These are phyloP conservation scores for Vigna hirtella DNA, from an alignment of 306 rosid genomes.

Conservation along the genomic window DNA sequence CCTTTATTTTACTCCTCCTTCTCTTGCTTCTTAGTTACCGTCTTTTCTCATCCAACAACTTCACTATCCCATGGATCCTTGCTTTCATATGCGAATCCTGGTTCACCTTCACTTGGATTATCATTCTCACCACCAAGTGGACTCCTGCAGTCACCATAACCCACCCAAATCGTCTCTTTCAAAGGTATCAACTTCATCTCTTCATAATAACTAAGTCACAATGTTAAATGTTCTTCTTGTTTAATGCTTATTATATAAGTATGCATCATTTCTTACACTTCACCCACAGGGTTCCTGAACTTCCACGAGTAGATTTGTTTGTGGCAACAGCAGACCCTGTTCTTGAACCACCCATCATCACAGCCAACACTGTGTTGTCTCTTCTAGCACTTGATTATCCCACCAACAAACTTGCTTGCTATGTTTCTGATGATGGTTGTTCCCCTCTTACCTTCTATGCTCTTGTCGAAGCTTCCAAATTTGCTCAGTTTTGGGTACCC, in stretches of 20 bases:
- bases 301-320: slow-evolving; percentile 67
- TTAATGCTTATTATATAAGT: too few relatives aligned
- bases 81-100: slow-evolving; percentile 72
- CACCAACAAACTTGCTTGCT: slow-evolving; percentile 68
- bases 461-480: slow-evolving; percentile 63
- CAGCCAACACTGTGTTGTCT: slow-evolving; percentile 75
- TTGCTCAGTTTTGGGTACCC: slow-evolving; percentile 69
- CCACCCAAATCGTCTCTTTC: slow-evolving; percentile 53
- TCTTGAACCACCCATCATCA: slow-evolving; percentile 69
- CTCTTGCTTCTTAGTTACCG: slow-evolving; percentile 55
- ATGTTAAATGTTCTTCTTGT: neutral
- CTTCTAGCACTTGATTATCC: slow-evolving; percentile 73
- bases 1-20: slow-evolving; percentile 49
- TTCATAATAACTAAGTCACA: too few relatives aligned
- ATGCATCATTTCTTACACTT: neutral
- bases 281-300: slow-evolving; percentile 52
- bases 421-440: slow-evolving; percentile 77
- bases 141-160: slow-evolving; percentile 56
- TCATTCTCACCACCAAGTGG: slow-evolving; percentile 54
- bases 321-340: slow-evolving; percentile 73
- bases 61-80: slow-evolving; percentile 51
- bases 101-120: slow-evolving; percentile 62
- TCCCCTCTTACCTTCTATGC: slow-evolving; percentile 62
- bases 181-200: slow-evolving; percentile 24
- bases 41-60: slow-evolving; percentile 28